These are phyloP conservation scores for Colletotrichum musicola DNA, from an alignment of 2,329 filamentous ascomycete genomes.

Conservation along the genomic window DNA sequence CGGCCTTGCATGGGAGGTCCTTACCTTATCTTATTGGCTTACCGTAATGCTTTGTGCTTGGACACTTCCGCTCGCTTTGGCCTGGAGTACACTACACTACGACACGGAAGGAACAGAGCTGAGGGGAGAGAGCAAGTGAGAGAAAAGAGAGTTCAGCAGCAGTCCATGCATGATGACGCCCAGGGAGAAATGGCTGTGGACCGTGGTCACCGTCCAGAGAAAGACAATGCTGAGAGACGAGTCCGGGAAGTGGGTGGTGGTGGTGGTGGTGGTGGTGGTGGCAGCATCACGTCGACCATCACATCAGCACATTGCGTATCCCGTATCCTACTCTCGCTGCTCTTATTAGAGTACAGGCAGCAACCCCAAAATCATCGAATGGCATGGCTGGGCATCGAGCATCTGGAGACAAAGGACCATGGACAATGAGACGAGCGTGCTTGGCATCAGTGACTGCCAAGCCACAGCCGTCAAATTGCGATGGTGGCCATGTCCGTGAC, in stretches of 20 bases:
- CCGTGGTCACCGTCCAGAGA: too few relatives aligned
- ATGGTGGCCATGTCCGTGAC: conserved; percentile 6
- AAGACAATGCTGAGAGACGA: background rate
- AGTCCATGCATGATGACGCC: conserved; percentile 20
- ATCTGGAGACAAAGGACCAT: background rate
- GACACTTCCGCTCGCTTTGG: too few relatives aligned
- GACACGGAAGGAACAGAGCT: too few relatives aligned
- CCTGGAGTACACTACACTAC: too few relatives aligned
- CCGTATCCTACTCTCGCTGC: background rate
- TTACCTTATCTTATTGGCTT: conserved; percentile 12
- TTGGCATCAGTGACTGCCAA: conserved; percentile 28
- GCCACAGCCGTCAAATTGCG: conserved; percentile 20
- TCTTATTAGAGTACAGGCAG: background rate
- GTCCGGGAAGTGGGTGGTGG: conserved; percentile 15
- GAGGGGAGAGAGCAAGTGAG: too few relatives aligned
- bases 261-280: background rate
- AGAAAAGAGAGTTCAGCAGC: conserved; percentile 6
- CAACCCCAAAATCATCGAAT: conserved; percentile 14
- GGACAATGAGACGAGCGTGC: conserved; percentile 18
- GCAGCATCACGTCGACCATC: conserved; percentile 5
- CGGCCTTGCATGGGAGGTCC: conserved; percentile 24
- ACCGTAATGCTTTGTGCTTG: too few relatives aligned
- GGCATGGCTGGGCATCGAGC: conserved; percentile 16
- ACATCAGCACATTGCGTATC: conserved; percentile 18
- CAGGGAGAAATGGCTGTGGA: background rate